phyloP scores from a whole-genome alignment of 768 basidiomycete genomes.

The Dioszegia aurantiaca region DNA sequence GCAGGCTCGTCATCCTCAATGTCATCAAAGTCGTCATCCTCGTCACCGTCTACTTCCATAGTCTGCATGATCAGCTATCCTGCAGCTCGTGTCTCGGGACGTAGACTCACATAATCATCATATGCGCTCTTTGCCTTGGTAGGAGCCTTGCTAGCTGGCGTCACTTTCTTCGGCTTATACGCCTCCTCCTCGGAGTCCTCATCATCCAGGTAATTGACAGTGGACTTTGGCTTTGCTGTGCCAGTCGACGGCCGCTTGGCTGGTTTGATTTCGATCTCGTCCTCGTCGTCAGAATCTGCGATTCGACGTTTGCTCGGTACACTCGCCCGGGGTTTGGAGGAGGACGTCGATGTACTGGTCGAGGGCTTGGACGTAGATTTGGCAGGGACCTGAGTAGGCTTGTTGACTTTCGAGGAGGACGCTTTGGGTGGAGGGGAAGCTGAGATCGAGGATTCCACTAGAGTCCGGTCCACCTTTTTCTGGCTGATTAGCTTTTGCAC shows the following conservation, averaged over 20 bases:
- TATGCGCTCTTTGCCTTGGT: conserved; percentile 23
- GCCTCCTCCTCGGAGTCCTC: conserved; percentile 31
- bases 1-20: conserved; percentile 35
- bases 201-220: conserved; percentile 17
- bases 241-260: conserved; percentile 30
- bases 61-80: conserved; percentile 34
- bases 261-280: conserved; percentile 24
- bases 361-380: conserved; percentile 4
- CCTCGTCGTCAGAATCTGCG: conserved; percentile 16
- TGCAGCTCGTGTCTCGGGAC: too few species aligned
- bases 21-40: conserved; percentile 24
- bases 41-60: conserved; percentile 32
- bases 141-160: conserved; percentile 13
- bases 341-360: conserved; percentile 2
- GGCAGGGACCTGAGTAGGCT: conserved; percentile 2
- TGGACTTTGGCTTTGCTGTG: conserved; percentile 15
- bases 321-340: not conserved
- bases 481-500: conserved; percentile 14
- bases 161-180: conserved; percentile 20
- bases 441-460: conserved; percentile 18
- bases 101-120: too few species aligned
- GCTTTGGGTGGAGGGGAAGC: conserved; percentile 18
- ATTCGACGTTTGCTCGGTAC: conserved; percentile 10
- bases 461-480: conserved; percentile 28
- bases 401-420: conserved; percentile 2